A percentile compares a stretch with the other conserved stretches of the same genome.
These are phyloP conservation scores for Ogataea thermomethanolica DNA, from an alignment of 805 yeast genomes.

Conservation along the genomic window DNA sequence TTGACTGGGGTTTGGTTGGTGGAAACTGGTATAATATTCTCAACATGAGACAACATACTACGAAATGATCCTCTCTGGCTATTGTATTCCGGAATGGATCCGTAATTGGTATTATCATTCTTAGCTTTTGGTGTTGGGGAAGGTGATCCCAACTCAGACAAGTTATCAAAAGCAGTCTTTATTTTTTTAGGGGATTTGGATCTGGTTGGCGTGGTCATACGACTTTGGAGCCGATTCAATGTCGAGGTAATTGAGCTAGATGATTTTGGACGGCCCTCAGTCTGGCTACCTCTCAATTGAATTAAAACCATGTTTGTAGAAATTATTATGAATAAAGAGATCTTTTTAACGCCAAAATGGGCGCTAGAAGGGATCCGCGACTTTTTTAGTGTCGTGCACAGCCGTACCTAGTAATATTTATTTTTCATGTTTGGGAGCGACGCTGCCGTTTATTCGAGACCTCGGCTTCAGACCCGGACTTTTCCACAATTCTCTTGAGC, in stretches of 20 bases:
- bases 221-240: conserved; percentile 15
- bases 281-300: conserved; percentile 3
- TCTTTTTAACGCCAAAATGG: conserved; percentile 4
- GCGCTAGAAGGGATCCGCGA: conserved; percentile 3
- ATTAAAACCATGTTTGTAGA: conserved; percentile 9
- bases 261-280: conserved; percentile 17
- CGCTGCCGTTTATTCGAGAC: conserved; percentile 18
- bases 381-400: conserved; percentile 1
- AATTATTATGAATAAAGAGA: background rate
- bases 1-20: conserved; percentile 2
- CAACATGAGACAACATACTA: conserved; percentile 12
- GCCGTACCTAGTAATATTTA: background rate
- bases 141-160: conserved; percentile 8
- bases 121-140: background rate
- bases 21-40: conserved; percentile 8
- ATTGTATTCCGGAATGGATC: conserved; percentile 2
- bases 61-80: conserved; percentile 11
- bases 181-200: conserved; percentile 21
- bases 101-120: conserved; percentile 3
- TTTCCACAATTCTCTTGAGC: conserved; percentile 31
- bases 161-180: conserved; percentile 19
- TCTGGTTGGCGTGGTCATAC: conserved; percentile 17
- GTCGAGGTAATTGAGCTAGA: conserved; percentile 18
- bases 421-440: conserved; percentile 5
- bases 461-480: conserved; percentile 24